Evolutionary conservation across 257 asterid species (phyloP), one percentile per base, ranked within the genome.

Genomic region (Solanum pennellii): DNA sequence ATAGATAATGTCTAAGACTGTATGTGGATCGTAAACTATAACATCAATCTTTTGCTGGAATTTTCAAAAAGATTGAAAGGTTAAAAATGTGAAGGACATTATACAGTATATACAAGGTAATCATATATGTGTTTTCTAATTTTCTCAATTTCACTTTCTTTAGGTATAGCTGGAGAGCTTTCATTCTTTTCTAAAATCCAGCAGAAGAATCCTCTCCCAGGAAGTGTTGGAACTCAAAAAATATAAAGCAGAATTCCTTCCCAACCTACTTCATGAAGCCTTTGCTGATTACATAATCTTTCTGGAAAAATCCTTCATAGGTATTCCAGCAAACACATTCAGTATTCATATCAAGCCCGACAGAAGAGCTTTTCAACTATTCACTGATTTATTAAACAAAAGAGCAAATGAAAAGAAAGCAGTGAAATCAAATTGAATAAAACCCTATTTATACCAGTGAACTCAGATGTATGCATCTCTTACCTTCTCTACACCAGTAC

Each of bases 401-500:
- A 82, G 69, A 31, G 18, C 69, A 29, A 82, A 49, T 49, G 66
- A 49, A 82, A 82, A 21, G 7, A 49, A 82, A 82, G 9, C 69
- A 82, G 29, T 29, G 85, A 49, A 82, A 82, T 49, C 29, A 49
- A 29, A 82, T 7, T 49, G 29, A 29, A 79, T 9, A 27, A 37
- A 79, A 49, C 69, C 39, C 29, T 80, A 16, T 3, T 10, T 29
- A 80, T 80, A 29, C 35, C 85, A 56, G 86, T 23, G 39, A 49
- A 82, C 20, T 62, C 41, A 37, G 6, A 35, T n/a, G 68, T 47
- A 71, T 42, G 44, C 39, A 83, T 44, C 56, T 14, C 87, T 91
- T 91, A 95, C 98, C 95, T 91, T 90, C 71, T 92, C 94, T 83
- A 89, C 90, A 84, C 90, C 86, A 74, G 85, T 66, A 84, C 42